phyloP scores from a whole-genome alignment of 192 early-diverging fungal genomes.

The Chytriomyces confervae region DNA sequence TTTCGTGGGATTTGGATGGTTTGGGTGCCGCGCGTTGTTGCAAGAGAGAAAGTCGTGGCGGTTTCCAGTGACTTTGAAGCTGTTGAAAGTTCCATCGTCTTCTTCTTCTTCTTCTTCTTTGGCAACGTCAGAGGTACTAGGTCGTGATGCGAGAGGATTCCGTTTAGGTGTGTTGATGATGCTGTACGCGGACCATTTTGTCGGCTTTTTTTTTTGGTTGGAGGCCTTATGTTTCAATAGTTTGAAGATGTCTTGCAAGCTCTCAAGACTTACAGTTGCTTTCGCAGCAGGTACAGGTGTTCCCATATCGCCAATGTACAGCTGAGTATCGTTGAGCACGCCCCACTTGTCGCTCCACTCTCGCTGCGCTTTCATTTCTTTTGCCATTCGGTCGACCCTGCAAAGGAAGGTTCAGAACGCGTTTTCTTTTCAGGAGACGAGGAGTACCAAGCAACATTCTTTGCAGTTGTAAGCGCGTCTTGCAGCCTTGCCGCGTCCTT shows the following conservation, averaged over 20 bases:
- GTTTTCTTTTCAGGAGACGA: background rate
- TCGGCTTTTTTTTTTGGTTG: slow-evolving; percentile 19
- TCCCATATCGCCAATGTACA: slow-evolving; percentile 39
- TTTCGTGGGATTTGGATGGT: background rate
- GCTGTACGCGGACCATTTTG: slow-evolving; percentile 37
- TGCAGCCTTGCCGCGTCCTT: slow-evolving; percentile 19
- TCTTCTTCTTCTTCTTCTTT: slow-evolving; percentile 29
- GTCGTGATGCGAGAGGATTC: slow-evolving; percentile 66
- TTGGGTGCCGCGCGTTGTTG: slow-evolving; percentile 26
- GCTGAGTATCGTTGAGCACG: slow-evolving; percentile 40
- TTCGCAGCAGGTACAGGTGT: background rate
- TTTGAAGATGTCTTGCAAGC: background rate
- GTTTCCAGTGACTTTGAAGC: slow-evolving; percentile 25
- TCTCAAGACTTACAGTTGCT: background rate
- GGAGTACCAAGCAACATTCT: slow-evolving; percentile 7
- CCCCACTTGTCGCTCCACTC: slow-evolving; percentile 50
- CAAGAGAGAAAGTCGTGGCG: slow-evolving; percentile 14
- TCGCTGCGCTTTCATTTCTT: slow-evolving; percentile 39
- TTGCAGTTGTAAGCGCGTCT: slow-evolving; percentile 2
- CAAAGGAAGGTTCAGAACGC: background rate
- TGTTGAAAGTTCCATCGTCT: background rate
- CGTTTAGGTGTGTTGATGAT: slow-evolving; percentile 24
- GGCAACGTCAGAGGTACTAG: slow-evolving; percentile 66
- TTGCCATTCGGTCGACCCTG: slow-evolving; percentile 50
- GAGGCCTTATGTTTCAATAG: background rate